Evolutionary conservation across 1,139 yeast species (phyloP).

Genomic region (Eremothecium sinecaudum): DNA sequence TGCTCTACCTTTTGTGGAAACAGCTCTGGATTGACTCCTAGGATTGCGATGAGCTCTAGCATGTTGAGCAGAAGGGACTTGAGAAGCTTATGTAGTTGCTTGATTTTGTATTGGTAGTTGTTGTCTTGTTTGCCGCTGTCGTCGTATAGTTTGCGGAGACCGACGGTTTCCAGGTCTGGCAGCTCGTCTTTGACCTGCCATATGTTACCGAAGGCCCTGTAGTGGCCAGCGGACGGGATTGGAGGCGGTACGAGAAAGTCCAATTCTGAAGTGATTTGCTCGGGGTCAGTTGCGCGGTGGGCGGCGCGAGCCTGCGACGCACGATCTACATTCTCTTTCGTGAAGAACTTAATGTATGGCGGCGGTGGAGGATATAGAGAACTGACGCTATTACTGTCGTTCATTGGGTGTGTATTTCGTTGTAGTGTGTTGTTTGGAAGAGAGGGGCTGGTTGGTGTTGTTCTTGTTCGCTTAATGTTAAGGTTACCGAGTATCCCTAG

Average conservation of each 20-base stretch:
- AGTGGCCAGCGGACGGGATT: slow-evolving; percentile 50
- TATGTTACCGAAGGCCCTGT: slow-evolving; percentile 70
- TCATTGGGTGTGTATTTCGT: no score
- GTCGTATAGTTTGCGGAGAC: slow-evolving; percentile 56
- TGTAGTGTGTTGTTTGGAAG: slow-evolving; percentile 4
- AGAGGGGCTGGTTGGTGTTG: neutral
- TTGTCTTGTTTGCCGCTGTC: slow-evolving; percentile 15
- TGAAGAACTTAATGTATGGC: slow-evolving; percentile 58
- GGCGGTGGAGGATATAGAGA: slow-evolving; percentile 88
- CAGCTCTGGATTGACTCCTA: slow-evolving; percentile 57
- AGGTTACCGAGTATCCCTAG: neutral
- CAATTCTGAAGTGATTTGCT: slow-evolving; percentile 29
- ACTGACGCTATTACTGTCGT: slow-evolving; percentile 34
- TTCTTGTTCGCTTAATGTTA: neutral
- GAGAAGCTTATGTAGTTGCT: slow-evolving; percentile 59
- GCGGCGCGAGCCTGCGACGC: slow-evolving; percentile 28
- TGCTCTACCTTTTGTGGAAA: slow-evolving; percentile 62
- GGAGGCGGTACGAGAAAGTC: slow-evolving; percentile 56
- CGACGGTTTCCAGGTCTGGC: slow-evolving; percentile 57
- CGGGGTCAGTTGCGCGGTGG: slow-evolving; percentile 10
- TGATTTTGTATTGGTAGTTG: slow-evolving; percentile 45
- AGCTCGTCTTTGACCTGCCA: slow-evolving; percentile 67
- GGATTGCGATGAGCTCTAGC: slow-evolving; percentile 64
- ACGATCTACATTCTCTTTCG: slow-evolving; percentile 46
- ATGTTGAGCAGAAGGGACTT: slow-evolving; percentile 63